A percentile compares a stretch with the other conserved stretches of the same genome.
phyloP scores from a whole-genome alignment of 1,284 basidiomycete genomes.

The Inonotus obliquus region DNA sequence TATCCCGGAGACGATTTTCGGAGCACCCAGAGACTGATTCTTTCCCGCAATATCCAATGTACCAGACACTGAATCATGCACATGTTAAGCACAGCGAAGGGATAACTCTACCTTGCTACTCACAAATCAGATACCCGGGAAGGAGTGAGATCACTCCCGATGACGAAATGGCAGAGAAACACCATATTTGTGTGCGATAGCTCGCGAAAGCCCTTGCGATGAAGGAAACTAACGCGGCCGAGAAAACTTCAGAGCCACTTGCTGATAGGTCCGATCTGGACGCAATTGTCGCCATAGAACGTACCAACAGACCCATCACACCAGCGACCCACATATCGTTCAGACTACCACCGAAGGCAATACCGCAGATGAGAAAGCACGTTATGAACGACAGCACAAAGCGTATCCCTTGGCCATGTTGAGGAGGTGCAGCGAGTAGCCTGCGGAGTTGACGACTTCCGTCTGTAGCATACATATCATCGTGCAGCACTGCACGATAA shows the following conservation, averaged over 20 bases:
- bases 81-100: background rate
- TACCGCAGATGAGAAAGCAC: constrained; percentile 71
- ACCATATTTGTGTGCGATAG: constrained; percentile 71
- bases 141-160: constrained; percentile 78
- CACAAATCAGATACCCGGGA: constrained; percentile 79
- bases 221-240: constrained; percentile 79
- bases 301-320: constrained; percentile 58
- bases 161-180: constrained; percentile 84
- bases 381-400: constrained; percentile 71
- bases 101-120: constrained; percentile 27
- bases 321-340: constrained; percentile 81
- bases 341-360: constrained; percentile 80
- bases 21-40: constrained; percentile 36
- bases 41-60: constrained; percentile 85
- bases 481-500: constrained; percentile 76
- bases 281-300: constrained; percentile 67
- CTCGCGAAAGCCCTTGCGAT: constrained; percentile 73
- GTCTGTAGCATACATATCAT: constrained; percentile 60
- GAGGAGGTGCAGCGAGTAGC: constrained; percentile 55
- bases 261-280: constrained; percentile 75
- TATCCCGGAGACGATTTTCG: constrained; percentile 71
- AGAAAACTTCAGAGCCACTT: constrained; percentile 85
- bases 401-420: constrained; percentile 57
- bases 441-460: constrained; percentile 57
- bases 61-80: constrained; percentile 60